Conservation (phyloP, 345 rosid genomes). For the Camelina neglecta region DNA sequence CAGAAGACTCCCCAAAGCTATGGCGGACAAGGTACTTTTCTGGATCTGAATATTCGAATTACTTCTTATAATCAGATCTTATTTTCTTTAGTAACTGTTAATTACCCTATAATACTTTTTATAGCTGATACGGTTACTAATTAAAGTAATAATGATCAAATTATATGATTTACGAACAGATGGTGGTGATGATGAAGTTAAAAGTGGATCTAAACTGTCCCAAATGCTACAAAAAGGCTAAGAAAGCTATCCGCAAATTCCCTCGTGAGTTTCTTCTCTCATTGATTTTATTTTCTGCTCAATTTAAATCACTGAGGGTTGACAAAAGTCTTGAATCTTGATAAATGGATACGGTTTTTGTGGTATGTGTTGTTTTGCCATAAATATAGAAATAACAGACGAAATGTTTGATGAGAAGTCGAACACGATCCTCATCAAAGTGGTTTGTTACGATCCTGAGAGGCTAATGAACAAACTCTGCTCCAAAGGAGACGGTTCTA, state of each 20-base stretch:
- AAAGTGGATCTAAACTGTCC: conserved; percentile 68
- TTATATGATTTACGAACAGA: conserved; percentile 44
- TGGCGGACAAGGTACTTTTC: conserved; percentile 37
- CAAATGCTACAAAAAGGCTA: conserved; percentile 69
- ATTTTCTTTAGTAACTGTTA: neutral
- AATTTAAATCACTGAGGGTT: neutral
- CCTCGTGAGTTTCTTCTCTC: conserved; percentile 61
- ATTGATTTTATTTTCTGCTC: neutral
- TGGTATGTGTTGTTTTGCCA: conserved; percentile 7
- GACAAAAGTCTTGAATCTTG: neutral
- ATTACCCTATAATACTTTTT: neutral
- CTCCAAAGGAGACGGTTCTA: conserved; percentile 55
- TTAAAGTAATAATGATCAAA: conserved; percentile 30
- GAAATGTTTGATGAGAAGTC: conserved; percentile 70
- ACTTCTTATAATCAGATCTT: neutral
- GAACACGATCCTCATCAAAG: conserved; percentile 65
- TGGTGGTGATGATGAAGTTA: conserved; percentile 60
- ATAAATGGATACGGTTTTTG: neutral
- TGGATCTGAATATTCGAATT: conserved; percentile 10
- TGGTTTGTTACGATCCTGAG: conserved; percentile 74
- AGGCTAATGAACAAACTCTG: conserved; percentile 59
- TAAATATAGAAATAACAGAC: conserved; percentile 61
- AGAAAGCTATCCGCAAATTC: conserved; percentile 58
- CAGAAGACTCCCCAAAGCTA: conserved; percentile 30
- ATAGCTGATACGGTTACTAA: neutral